phyloP scores from a whole-genome alignment of 2,329 filamentous ascomycete genomes.

The Xylaria digitata region DNA sequence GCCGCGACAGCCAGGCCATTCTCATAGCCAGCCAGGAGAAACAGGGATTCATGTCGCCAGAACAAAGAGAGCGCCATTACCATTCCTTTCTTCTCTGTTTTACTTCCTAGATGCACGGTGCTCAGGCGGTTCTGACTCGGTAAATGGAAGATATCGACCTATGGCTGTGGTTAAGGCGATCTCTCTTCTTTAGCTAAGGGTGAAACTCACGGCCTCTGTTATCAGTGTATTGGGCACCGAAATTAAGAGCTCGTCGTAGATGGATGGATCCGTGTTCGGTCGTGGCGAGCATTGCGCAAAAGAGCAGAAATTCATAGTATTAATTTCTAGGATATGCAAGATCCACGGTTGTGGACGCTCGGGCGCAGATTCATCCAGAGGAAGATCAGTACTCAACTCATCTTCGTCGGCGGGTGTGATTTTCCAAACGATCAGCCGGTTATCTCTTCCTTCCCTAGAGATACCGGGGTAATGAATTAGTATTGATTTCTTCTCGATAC shows the following conservation, averaged over 20 bases:
- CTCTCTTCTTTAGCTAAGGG: neutral
- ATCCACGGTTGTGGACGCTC: slow-evolving; percentile 79
- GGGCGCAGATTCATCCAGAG: slow-evolving; percentile 69
- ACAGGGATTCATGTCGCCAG: slow-evolving; percentile 61
- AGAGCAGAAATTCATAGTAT: slow-evolving; percentile 94
- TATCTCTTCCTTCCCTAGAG: slow-evolving; percentile 86
- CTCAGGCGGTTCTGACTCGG: slow-evolving; percentile 78
- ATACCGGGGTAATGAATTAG: slow-evolving; percentile 21
- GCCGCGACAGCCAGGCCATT: slow-evolving; percentile 80
- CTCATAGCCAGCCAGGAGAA: slow-evolving; percentile 84
- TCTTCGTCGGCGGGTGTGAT: slow-evolving; percentile 70
- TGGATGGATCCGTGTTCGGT: slow-evolving; percentile 45
- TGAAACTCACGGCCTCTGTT: slow-evolving; percentile 70
- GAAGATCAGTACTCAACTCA: slow-evolving; percentile 73
- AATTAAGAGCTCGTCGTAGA: slow-evolving; percentile 66
- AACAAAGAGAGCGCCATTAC: slow-evolving; percentile 83
- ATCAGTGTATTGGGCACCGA: slow-evolving; percentile 83
- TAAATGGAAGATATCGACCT: slow-evolving; percentile 86
- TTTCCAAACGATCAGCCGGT: slow-evolving; percentile 87
- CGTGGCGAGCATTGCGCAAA: slow-evolving; percentile 71
- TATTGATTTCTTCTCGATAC: neutral
- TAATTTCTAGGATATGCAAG: slow-evolving; percentile 84
- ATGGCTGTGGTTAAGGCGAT: slow-evolving; percentile 12
- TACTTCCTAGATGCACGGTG: slow-evolving; percentile 58
- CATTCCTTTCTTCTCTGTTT: slow-evolving; percentile 75